Percentiles rank a stretch among this genome's conserved stretches.
Evolutionary conservation across 345 rosid genomes (phyloP).

Genomic region (Eucalyptus regnans): DNA sequence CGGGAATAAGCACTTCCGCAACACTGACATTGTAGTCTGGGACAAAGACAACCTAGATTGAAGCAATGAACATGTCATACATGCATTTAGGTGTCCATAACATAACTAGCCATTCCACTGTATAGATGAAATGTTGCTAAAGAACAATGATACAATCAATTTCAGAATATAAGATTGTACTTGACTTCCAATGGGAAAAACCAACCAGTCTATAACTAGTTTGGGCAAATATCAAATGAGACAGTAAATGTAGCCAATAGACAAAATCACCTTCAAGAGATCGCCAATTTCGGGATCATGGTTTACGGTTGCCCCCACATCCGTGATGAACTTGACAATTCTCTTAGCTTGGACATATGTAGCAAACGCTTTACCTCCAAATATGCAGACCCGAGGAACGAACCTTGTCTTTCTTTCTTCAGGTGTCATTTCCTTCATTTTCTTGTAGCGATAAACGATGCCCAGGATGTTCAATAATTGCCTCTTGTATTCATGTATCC

Average conservation of each 20-base stretch:
- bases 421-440: conserved; percentile 34
- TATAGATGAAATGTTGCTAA: background rate
- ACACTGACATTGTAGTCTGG: conserved; percentile 45
- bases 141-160: background rate
- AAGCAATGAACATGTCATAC: background rate
- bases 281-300: conserved; percentile 31
- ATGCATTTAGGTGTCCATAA: background rate
- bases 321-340: conserved; percentile 40
- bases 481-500: conserved; percentile 44
- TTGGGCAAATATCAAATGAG: background rate
- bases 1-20: conserved; percentile 38
- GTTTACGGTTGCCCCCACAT: conserved; percentile 29
- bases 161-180: background rate
- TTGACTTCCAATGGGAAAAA: background rate
- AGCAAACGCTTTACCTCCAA: conserved; percentile 47
- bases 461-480: conserved; percentile 35
- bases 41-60: conserved; percentile 31
- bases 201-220: background rate
- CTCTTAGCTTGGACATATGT: conserved; percentile 47
- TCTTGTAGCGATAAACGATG: conserved; percentile 29
- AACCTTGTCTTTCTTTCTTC: conserved; percentile 14
- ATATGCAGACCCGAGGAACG: conserved; percentile 35
- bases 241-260: background rate
- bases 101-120: background rate
- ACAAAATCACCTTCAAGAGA: conserved; percentile 19